Evolutionary conservation across 805 yeast genomes (phyloP), one percentile per base, ranked within the genome.

Genomic region (Metschnikowia continentalis): DNA sequence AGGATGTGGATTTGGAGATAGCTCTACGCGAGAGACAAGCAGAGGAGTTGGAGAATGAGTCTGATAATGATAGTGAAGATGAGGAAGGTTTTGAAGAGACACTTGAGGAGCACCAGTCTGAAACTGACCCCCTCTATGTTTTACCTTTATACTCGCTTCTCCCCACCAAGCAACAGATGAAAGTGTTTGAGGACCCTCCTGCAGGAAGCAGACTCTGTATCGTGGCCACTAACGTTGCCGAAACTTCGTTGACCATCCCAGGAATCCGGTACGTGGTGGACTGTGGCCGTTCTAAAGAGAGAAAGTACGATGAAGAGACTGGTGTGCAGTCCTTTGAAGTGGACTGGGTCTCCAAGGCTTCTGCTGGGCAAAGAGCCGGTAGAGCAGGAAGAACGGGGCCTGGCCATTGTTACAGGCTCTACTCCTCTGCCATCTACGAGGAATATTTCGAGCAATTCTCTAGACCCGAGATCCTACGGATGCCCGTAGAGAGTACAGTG

Each of bases 321-420:
- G 96, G 96, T 3, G 96, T 94, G 33, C 98, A 92, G 69, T 87
- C 95, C 53, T 95, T 87, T 68, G 94, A 88, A 62, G 78, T 94
- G 46, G 86, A 82, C 49, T 94, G 97, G 97, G 76, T 91, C 3
- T 86, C 96, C 43, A 90, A 94, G 61, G 99, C 99, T 1, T 86
- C 96, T 52, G 92, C 98, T 0, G 94, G 83, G 58, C 99, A 94
- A 74, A 80, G 99, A 72, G 72, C 95, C 17, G 98, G 98, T 64
- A 84, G 98, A 75, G 98, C 98, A 46, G 98, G 97, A 65, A 85
- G 98, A 78, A 91, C 97, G 0, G 99, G 98, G 0, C 97, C 99
- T 0, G 99, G 99, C 52, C 98, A 94, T 63, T 89, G 97, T 66
- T 94, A 94, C 66, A 75, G 99, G 53, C 68, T 94, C 13, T 94